Evolutionary conservation across 441 rosid genomes (phyloP).

Genomic region (Geranium incanum): DNA sequence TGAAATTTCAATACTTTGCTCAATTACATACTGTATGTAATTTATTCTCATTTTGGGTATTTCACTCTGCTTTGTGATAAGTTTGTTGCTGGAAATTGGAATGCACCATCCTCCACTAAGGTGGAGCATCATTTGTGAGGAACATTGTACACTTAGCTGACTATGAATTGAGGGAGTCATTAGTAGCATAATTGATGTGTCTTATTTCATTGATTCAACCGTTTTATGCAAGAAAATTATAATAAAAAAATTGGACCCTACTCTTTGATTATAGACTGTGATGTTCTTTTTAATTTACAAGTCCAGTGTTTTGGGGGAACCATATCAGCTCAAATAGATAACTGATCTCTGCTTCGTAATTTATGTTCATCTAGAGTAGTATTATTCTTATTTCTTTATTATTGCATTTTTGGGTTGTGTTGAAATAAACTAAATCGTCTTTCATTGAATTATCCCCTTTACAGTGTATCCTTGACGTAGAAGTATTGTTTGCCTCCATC

Average conservation of each 20-base stretch:
- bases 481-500: neutral
- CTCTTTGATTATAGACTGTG: neutral
- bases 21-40: neutral
- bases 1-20: neutral
- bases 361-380: neutral
- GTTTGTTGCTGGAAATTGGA: neutral
- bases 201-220: neutral
- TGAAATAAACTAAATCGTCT: neutral
- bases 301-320: neutral
- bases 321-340: neutral
- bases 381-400: neutral
- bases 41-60: constrained; percentile 3
- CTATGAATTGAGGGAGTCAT: neutral
- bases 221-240: too few species aligned
- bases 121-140: neutral
- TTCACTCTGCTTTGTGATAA: neutral
- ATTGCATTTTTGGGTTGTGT: neutral
- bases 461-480: neutral
- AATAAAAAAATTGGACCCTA: neutral
- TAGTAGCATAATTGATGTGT: neutral
- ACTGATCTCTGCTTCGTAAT: neutral
- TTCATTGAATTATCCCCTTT: neutral
- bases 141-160: neutral
- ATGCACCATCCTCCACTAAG: neutral
- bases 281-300: neutral